Evolutionary conservation across 768 basidiomycete species (phyloP).

Genomic region (Boletus pseudopeckii): DNA sequence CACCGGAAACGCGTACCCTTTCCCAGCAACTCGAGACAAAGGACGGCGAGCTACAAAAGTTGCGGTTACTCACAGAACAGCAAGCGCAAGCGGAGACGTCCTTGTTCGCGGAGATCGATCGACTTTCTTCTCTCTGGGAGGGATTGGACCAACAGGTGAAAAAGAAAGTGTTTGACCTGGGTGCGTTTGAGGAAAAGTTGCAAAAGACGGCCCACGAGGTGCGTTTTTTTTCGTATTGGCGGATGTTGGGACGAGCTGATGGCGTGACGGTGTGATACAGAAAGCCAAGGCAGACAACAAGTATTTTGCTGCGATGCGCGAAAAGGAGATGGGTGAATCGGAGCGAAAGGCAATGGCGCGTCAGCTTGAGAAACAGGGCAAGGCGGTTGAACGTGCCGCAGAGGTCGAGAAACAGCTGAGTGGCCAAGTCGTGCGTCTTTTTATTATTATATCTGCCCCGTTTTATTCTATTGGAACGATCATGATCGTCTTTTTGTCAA

Average conservation of each 20-base stretch:
- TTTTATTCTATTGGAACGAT: neutral
- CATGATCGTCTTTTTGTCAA: conserved; percentile 12
- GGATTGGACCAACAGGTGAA: conserved; percentile 73
- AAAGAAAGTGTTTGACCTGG: conserved; percentile 83
- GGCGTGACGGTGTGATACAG: conserved; percentile 37
- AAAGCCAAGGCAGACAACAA: conserved; percentile 97
- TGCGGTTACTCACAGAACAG: conserved; percentile 64
- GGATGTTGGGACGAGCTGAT: neutral
- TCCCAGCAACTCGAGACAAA: conserved; percentile 56
- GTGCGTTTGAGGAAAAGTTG: conserved; percentile 68
- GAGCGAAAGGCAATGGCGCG: conserved; percentile 67
- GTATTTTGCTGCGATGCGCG: conserved; percentile 85
- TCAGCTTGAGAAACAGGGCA: conserved; percentile 55
- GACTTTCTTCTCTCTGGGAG: conserved; percentile 85
- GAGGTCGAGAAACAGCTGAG: conserved; percentile 61
- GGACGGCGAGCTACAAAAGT: conserved; percentile 60
- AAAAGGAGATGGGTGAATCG: conserved; percentile 76
- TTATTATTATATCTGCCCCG: neutral
- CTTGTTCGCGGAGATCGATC: conserved; percentile 81
- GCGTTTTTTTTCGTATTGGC: conserved; percentile 20
- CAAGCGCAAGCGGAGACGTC: conserved; percentile 66
- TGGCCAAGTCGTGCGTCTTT: conserved; percentile 54
- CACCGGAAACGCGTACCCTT: conserved; percentile 51
- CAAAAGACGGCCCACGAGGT: conserved; percentile 68
- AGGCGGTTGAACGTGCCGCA: conserved; percentile 60